phyloP scores from a whole-genome alignment of 2,329 filamentous ascomycete species.

The Penicillium concentricum region DNA sequence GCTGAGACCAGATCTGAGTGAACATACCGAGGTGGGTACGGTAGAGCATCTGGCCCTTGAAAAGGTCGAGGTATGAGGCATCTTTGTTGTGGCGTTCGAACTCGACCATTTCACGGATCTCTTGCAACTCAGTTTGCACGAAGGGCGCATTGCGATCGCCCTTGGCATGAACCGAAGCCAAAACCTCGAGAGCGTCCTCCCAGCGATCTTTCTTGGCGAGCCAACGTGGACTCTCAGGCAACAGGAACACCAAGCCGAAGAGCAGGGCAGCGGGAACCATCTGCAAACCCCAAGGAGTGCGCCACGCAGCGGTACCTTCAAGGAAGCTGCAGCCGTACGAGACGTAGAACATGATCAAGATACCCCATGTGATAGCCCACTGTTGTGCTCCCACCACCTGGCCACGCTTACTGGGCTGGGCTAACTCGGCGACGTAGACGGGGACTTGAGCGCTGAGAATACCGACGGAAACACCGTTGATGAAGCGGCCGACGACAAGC shows the following conservation, averaged over 20 bases:
- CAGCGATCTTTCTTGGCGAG: conserved; percentile 61
- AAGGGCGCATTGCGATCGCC: conserved; percentile 65
- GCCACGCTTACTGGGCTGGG: conserved; percentile 54
- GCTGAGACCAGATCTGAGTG: conserved; percentile 72
- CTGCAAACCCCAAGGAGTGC: conserved; percentile 65
- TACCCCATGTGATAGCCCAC: conserved; percentile 71
- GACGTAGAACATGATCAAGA: conserved; percentile 68
- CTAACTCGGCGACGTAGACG: conserved; percentile 68
- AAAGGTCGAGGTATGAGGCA: conserved; percentile 68
- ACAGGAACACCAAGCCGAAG: conserved; percentile 51
- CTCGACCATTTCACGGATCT: conserved; percentile 70
- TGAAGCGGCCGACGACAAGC: conserved; percentile 68
- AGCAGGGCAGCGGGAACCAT: conserved; percentile 62
- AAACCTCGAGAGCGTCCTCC: conserved; percentile 52
- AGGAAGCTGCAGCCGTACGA: conserved; percentile 63
- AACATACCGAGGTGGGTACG: conserved; percentile 70
- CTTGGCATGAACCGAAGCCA: conserved; percentile 60
- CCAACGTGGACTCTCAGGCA: conserved; percentile 63
- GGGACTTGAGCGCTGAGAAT: conserved; percentile 71
- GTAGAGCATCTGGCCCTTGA: conserved; percentile 71
- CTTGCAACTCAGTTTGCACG: conserved; percentile 66
- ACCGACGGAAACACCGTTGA: conserved; percentile 72
- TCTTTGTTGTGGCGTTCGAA: conserved; percentile 70
- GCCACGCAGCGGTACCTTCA: conserved; percentile 57
- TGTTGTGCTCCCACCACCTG: conserved; percentile 70